Conservation (phyloP, 2,329 filamentous ascomycete species). For the Cryphonectria japonica region DNA sequence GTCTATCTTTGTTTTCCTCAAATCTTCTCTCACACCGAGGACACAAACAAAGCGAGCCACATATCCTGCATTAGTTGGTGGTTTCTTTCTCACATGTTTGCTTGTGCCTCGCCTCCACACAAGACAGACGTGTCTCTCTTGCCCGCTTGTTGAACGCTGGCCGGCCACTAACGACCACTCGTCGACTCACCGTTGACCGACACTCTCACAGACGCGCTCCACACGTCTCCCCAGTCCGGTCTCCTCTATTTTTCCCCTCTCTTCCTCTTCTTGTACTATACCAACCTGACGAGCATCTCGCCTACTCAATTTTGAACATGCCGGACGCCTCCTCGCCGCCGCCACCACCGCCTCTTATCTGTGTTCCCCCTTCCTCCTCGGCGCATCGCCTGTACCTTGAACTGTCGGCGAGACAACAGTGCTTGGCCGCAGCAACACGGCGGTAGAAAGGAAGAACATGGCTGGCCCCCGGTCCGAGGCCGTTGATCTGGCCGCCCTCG, state of each 20-base stretch:
- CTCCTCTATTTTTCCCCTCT: not conserved
- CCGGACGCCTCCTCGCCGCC: slow-evolving; percentile 23
- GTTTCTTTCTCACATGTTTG: not conserved
- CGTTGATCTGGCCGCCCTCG: slow-evolving; percentile 23
- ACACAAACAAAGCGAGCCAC: not conserved
- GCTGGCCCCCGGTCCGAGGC: slow-evolving; percentile 25
- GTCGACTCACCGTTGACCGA: slow-evolving; percentile 12
- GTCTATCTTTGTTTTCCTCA: not conserved
- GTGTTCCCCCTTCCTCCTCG: slow-evolving; percentile 17
- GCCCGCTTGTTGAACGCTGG: not conserved
- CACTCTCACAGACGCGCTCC: not conserved
- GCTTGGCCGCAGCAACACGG: not conserved
- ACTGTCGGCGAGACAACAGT: not conserved
- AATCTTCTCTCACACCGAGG: not conserved
- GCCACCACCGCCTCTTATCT: slow-evolving; percentile 15
- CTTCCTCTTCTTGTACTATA: not conserved
- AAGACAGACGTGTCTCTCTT: slow-evolving; percentile 11
- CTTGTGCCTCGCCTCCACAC: not conserved
- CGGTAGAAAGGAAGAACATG: slow-evolving; percentile 19
- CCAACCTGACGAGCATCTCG: slow-evolving; percentile 1
- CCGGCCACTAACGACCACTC: slow-evolving; percentile 1
- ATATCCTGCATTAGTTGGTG: not conserved
- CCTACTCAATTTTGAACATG: slow-evolving; percentile 21
- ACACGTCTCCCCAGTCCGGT: not conserved
- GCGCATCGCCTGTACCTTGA: not conserved